Base-by-base conservation (phyloP, 78 protist genomes). In the Blattamonas nauphoetae region DNA sequence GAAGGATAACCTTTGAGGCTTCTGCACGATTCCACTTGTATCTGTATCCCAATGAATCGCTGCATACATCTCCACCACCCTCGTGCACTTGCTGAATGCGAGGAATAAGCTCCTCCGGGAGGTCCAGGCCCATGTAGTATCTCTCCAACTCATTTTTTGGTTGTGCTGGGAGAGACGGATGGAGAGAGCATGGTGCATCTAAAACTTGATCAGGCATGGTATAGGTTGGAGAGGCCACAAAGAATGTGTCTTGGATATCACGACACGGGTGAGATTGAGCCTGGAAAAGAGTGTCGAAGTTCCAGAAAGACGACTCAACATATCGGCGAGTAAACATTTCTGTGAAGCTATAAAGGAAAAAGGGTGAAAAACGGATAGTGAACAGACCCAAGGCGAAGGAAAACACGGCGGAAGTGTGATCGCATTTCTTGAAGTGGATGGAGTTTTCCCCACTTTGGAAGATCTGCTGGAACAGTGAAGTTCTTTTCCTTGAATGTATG, bases 211-310 rank as follows among this genome's bases (percentile, higher is more conserved):
- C n/a, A n/a, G n/a, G n/a, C n/a, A n/a, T n/a, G n/a, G n/a, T 34
- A 36, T 1, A 4, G 29, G 86, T 43, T 32, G 78, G 88, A 0
- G 46, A 3, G n/a, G 0, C 3, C 3, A 86, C 11, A 86, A 90
- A 86, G 87, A 86, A 86, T 35, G 89, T 86, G 85, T 81, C 89
- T 32, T 90, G 89, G 81, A 42, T 64, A 42, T 98, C 99, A 77
- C 99, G 93, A 3, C 99, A 99, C 5, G 99, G 99, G 93, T 98
- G 99, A 85, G 96, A 95, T 81, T 85, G 90, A 42, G 99, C 99
- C 93, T 94, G 97, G 93, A 95, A 97, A 81, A 98, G 96, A 6
- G 99, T 89, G 88, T 98, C 99, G 86, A 98, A 97, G 95, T 98
- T 97, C 99, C 99, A 98, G 93, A 98, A 98, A 33, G 97, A 94